Conservation (phyloP, 2,329 filamentous ascomycete genomes). For the Parastagonospora avenae region DNA sequence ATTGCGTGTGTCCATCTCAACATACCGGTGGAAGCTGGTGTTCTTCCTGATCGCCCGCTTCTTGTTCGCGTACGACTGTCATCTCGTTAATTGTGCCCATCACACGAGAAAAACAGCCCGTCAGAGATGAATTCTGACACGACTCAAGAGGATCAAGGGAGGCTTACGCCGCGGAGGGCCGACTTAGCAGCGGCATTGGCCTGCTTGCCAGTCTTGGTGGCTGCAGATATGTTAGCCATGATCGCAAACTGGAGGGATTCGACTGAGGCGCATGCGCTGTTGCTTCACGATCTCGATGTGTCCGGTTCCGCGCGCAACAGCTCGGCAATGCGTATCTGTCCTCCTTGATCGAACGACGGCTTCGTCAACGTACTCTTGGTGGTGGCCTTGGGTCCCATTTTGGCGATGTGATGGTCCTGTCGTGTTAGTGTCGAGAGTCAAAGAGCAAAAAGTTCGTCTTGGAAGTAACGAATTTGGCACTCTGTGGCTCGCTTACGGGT, state of each 20-base stretch:
- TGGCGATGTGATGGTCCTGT: constrained; percentile 43
- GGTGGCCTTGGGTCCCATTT: constrained; percentile 49
- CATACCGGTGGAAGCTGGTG: constrained; percentile 86
- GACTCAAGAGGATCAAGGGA: constrained; percentile 48
- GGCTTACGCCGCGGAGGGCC: constrained; percentile 88
- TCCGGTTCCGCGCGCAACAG: constrained; percentile 10
- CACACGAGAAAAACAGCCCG: constrained; percentile 53
- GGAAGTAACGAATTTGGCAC: constrained; percentile 16
- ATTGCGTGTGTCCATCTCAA: background rate
- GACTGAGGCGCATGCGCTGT: constrained; percentile 30
- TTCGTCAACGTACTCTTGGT: constrained; percentile 41
- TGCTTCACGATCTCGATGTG: constrained; percentile 15
- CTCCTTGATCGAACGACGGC: constrained; percentile 13
- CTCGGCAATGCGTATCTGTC: constrained; percentile 10
- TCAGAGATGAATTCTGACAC: constrained; percentile 60
- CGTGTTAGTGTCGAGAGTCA: constrained; percentile 37
- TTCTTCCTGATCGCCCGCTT: constrained; percentile 87
- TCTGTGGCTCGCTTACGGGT: constrained; percentile 9
- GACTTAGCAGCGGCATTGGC: constrained; percentile 94
- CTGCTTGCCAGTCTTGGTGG: constrained; percentile 71
- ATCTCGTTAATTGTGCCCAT: constrained; percentile 47
- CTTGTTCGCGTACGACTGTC: constrained; percentile 77
- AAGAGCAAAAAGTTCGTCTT: constrained; percentile 24
- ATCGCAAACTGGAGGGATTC: constrained; percentile 7
- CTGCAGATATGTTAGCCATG: constrained; percentile 43